These are phyloP conservation scores for Vaccinium darrowii DNA, from an alignment of 148 eudicot species.

Conservation along the genomic window DNA sequence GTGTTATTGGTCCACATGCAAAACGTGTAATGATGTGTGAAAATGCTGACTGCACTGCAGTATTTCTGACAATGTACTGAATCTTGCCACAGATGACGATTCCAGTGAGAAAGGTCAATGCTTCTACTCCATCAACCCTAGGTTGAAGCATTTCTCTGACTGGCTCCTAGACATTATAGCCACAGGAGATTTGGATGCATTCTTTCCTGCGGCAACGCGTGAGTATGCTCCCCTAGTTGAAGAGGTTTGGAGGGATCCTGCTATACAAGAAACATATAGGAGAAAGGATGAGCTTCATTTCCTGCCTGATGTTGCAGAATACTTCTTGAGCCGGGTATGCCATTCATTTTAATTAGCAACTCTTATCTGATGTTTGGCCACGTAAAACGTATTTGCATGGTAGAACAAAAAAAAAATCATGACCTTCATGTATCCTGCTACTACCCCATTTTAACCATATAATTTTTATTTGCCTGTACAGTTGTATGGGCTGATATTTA, in stretches of 20 bases:
- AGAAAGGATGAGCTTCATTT: conserved; percentile 89
- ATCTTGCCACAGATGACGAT: conserved; percentile 43
- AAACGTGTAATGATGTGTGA: not conserved
- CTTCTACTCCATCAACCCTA: conserved; percentile 72
- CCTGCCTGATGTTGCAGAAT: conserved; percentile 94
- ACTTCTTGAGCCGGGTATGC: conserved; percentile 90
- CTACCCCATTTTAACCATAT: not conserved
- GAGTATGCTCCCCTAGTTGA: conserved; percentile 98
- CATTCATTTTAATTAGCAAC: not conserved
- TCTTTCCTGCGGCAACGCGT: conserved; percentile 95
- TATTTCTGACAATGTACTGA: not conserved
- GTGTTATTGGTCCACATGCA: not conserved
- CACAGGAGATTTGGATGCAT: conserved; percentile 95
- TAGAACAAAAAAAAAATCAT: not conserved
- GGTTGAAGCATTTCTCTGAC: conserved; percentile 91
- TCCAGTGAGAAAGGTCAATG: conserved; percentile 42
- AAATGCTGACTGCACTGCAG: not conserved
- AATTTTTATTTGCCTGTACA: not conserved
- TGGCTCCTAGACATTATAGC: conserved; percentile 98
- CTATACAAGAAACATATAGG: conserved; percentile 81
- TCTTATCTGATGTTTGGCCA: not conserved
- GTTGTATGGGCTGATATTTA: not conserved
- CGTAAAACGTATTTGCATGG: not conserved
- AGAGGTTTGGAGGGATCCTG: conserved; percentile 98
- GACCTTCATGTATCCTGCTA: not conserved